Evolutionary conservation across 805 yeast genomes (phyloP), one percentile per base, ranked within the genome.

Genomic region (Isabelozyma rhagii): DNA sequence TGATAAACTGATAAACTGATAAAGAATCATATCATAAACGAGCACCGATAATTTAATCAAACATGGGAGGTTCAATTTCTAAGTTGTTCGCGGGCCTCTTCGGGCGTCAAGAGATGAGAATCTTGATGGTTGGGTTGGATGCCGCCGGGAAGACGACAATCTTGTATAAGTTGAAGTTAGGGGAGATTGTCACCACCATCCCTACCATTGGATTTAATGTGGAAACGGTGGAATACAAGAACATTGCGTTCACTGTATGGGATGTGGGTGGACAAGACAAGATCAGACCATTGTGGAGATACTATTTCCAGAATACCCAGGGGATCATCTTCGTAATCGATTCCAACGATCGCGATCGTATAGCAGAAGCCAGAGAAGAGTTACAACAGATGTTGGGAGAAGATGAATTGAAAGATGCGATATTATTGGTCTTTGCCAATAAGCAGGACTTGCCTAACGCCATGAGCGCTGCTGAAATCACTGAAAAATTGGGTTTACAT

Each of bases 191-290:
- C 55, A 70, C 74, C 59, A 71, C 75, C 43, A 70, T 71, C 52
- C 75, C 75, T 43, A 71, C 75, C 51, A 70, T 71, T 53, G 75
- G 75, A 14, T 71, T 71, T 65, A 71, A 71, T 62, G 75, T 71
- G 44, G 75, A 71, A 55, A 70, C 75, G 46, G 75, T 71, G 43
- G 74, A 71, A 53, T 69, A 71, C 64, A 71, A 70, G 63, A 71
- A 71, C 65, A 69, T 71, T 55, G 66, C 74, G 38, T 71, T 71
- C 59, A 69, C 75, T 43, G 75, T 71, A 45, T 71, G 75, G 75
- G 75, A 71, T 58, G 74, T 69, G 49, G 75, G 75, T 65, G 75
- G 75, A 62, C 75, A 71, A 55, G 74, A 70, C 58, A 71, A 69
- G 60, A 71, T 71, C 56, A 60, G 75, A 57, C 75, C 75, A 44